phyloP scores from a whole-genome alignment of 345 rosid genomes.

The Eucalyptus tenuipes region DNA sequence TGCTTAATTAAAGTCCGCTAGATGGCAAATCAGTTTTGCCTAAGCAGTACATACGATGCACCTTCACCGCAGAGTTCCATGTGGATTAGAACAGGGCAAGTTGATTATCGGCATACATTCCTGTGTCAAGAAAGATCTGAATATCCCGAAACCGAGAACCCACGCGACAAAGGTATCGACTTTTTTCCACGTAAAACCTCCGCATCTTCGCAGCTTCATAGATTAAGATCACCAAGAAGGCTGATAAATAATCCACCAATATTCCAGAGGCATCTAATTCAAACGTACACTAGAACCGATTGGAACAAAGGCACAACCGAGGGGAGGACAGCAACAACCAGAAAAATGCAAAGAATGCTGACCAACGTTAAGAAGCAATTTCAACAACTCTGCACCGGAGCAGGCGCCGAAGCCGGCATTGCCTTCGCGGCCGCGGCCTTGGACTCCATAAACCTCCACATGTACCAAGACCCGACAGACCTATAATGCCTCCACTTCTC shows the following conservation, averaged over 20 bases:
- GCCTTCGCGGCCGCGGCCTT: too few relatives aligned
- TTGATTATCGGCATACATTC: too few relatives aligned
- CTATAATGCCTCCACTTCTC: slow-evolving; percentile 81
- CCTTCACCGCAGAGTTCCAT: too few relatives aligned
- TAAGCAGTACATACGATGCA: too few relatives aligned
- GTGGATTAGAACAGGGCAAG: too few relatives aligned
- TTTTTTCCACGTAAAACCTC: not conserved
- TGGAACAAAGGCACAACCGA: too few relatives aligned
- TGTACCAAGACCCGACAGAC: slow-evolving; percentile 81
- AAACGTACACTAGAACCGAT: not conserved
- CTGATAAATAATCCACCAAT: too few relatives aligned
- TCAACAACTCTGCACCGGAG: not conserved
- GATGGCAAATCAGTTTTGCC: too few relatives aligned
- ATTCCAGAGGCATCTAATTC: too few relatives aligned
- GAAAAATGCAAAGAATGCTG: not conserved
- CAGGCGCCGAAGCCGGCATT: not conserved
- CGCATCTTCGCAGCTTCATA: not conserved
- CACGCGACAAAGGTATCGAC: not conserved
- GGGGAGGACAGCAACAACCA: not conserved
- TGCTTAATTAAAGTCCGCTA: too few relatives aligned
- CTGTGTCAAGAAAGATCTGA: not conserved
- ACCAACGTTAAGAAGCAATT: not conserved
- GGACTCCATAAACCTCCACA: slow-evolving; percentile 88
- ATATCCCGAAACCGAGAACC: not conserved
- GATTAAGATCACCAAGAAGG: too few relatives aligned